phyloP scores from a whole-genome alignment of 441 rosid species.

The Theobroma grandiflorum region DNA sequence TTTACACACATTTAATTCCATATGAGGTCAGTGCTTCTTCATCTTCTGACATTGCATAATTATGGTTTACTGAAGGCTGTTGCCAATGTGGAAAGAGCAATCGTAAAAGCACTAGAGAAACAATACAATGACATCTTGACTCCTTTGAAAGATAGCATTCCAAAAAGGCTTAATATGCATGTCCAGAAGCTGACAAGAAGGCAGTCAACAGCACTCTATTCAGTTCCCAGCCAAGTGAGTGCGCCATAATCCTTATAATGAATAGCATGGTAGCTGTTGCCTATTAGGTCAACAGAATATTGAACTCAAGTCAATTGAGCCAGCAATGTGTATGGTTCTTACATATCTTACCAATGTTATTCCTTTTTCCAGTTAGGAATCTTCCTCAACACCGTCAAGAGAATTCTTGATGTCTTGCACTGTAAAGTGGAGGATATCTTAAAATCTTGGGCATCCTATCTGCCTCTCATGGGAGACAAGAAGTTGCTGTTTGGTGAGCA shows the following conservation, averaged over 20 bases:
- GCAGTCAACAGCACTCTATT: conserved; percentile 77
- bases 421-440: conserved; percentile 80
- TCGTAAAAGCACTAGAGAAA: conserved; percentile 86
- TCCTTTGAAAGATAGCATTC: conserved; percentile 90
- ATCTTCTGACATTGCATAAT: conserved; percentile 14
- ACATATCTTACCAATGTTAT: conserved; percentile 26
- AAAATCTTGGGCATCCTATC: conserved; percentile 89
- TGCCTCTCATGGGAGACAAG: conserved; percentile 77
- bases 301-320: neutral
- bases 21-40: conserved; percentile 23
- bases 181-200: conserved; percentile 96
- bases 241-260: conserved; percentile 1
- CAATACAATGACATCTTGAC: conserved; percentile 86
- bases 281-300: neutral
- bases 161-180: conserved; percentile 89
- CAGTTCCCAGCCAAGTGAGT: conserved; percentile 85
- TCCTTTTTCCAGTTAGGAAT: conserved; percentile 75
- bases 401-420: conserved; percentile 92
- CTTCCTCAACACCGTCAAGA: conserved; percentile 87
- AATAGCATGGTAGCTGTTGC: neutral
- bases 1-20: neutral
- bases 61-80: conserved; percentile 58
- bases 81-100: conserved; percentile 84
- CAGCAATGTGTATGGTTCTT: conserved; percentile 6
- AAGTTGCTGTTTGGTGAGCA: conserved; percentile 86